Evolutionary conservation across 768 basidiomycete genomes (phyloP).

Genomic region (Tulasnella sp.): DNA sequence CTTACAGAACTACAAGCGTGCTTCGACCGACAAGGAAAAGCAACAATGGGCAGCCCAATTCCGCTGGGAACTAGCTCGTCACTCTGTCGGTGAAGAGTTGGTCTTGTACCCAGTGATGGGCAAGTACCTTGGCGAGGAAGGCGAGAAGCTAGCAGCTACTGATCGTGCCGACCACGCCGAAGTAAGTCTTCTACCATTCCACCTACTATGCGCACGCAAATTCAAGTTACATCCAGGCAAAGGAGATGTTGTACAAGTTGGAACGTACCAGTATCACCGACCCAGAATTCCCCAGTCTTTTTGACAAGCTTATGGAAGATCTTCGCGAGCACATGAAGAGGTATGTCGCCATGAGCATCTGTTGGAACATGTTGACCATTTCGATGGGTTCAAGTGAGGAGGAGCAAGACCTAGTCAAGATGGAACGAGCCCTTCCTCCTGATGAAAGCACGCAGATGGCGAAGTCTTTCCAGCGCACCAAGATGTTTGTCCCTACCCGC

Average conservation of each 20-base stretch:
- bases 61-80: constrained; percentile 43
- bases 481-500: constrained; percentile 50
- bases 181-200: constrained; percentile 20
- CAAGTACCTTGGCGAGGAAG: constrained; percentile 40
- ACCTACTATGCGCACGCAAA: neutral
- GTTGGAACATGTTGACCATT: neutral
- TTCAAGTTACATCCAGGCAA: constrained; percentile 25
- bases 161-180: constrained; percentile 47
- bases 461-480: constrained; percentile 39
- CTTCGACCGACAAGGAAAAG: constrained; percentile 21
- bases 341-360: constrained; percentile 37
- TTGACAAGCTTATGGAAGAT: constrained; percentile 13
- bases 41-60: constrained; percentile 44
- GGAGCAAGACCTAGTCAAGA: constrained; percentile 38
- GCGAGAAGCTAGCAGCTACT: constrained; percentile 38
- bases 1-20: neutral
- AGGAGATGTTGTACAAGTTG: constrained; percentile 35
- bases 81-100: constrained; percentile 43
- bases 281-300: constrained; percentile 29
- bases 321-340: constrained; percentile 29
- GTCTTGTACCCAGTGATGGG: constrained; percentile 54
- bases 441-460: constrained; percentile 38
- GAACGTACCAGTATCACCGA: constrained; percentile 28
- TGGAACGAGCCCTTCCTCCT: constrained; percentile 28
- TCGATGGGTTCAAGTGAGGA: constrained; percentile 34